A percentile compares a stretch with the other conserved stretches of the same genome.
These are phyloP conservation scores for Vigna radiata DNA, from an alignment of 306 rosid genomes.

Conservation along the genomic window DNA sequence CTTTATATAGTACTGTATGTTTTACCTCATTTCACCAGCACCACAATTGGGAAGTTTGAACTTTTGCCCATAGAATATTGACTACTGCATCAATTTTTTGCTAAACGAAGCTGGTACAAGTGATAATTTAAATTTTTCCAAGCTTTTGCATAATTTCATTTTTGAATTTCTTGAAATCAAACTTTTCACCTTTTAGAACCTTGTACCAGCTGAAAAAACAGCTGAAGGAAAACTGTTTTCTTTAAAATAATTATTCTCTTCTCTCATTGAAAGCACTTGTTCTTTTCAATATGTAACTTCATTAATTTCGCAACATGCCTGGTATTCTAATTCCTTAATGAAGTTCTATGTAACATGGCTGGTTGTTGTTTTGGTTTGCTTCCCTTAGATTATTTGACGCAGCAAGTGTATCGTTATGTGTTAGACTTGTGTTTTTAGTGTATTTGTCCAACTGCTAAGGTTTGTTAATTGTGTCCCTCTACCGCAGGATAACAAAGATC, in stretches of 20 bases:
- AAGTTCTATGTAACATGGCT: not conserved
- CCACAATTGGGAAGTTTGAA: not conserved
- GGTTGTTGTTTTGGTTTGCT: conserved; percentile 12
- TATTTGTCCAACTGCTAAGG: not conserved
- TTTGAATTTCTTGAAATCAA: not conserved
- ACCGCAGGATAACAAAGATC: conserved; percentile 94
- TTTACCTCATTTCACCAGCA: not conserved
- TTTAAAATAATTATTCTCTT: no score
- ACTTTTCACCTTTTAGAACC: no score
- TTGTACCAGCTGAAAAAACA: no score
- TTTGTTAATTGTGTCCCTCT: conserved; percentile 24
- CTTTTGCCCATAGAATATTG: not conserved
- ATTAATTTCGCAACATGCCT: not conserved
- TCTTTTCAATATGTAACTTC: no score
- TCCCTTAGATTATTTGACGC: conserved; percentile 1
- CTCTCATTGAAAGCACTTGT: no score
- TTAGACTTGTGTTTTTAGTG: not conserved
- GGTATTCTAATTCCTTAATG: conserved; percentile 13
- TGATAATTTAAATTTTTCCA: not conserved
- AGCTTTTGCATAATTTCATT: not conserved
- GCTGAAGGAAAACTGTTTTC: no score
- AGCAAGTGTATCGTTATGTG: not conserved
- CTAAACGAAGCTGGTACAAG: not conserved
- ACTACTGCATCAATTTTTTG: not conserved
- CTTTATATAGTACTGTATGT: not conserved